Base-by-base conservation (phyloP, 1,284 basidiomycete genomes). In the Leucoagaricus sp. region DNA sequence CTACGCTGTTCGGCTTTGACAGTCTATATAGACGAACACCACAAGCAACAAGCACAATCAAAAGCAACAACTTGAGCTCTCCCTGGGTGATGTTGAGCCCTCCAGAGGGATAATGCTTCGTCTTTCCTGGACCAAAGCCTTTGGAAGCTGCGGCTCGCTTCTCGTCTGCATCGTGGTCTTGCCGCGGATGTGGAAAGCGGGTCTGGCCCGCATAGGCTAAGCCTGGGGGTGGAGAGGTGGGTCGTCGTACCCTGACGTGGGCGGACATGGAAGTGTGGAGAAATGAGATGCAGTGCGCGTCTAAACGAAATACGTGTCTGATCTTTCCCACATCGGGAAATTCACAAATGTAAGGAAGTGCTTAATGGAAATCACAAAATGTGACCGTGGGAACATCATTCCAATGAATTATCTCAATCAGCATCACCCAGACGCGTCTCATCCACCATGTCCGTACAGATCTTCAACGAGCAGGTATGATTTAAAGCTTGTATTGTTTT, bases 1-100 rank as follows among this genome's bases (percentile, higher is more conserved):
- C 94, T 34, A 97, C 92, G 66, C 91, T 94, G 58, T 86, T 81
- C 0, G 95, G 94, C 67, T 85, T 82, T 33, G 87, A 90, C 49
- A 97, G 75, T 56, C 87, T 82, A 73, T 88, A 95, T 52, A 94
- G 70, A 50, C 95, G 81, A 10, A 96, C 91, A 33, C 78, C 82
- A 9, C 77, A 71, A 0, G 91, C 93, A 48, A 96, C 67, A 19
- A 91, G 56, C 33, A 87, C 74, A 55, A 95, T 68, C 33, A 82
- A 63, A 19, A 82, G 70, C 15, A 94, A 75, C 45, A 93, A 71
- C 67, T 87, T 91, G 83, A 83, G 88, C 66, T 94, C 92, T 33
- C 82, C 87, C 1, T 75, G 66, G 2, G 85, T 80, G 17, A 93
- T 66, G 59, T 81, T 81, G 31, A 89, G 69, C n/a, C 89, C 89